Percentiles rank a stretch among this genome's conserved stretches.
These are phyloP conservation scores for Candida corydali DNA, from an alignment of 805 yeast genomes.

Conservation along the genomic window DNA sequence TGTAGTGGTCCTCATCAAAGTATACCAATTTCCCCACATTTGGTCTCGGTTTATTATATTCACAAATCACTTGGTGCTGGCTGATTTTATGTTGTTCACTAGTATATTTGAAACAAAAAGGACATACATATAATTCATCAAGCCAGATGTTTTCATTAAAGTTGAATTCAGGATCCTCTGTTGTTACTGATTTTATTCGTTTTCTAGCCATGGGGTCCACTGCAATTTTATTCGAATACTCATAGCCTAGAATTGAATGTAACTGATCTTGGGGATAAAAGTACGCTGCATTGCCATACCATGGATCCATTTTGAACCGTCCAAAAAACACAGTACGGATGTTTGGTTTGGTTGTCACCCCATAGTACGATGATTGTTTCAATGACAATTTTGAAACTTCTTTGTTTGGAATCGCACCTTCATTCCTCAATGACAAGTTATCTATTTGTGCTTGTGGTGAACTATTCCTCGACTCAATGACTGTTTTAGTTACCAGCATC, in stretches of 20 bases:
- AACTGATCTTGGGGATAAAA: slow-evolving; percentile 34
- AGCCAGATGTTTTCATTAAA: slow-evolving; percentile 44
- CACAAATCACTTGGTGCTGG: slow-evolving; percentile 49
- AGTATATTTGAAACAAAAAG: slow-evolving; percentile 79
- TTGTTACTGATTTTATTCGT: not conserved
- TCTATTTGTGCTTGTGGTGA: not conserved
- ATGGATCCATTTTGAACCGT: slow-evolving; percentile 61
- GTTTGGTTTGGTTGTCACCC: slow-evolving; percentile 59
- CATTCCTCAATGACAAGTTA: no score
- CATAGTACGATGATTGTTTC: slow-evolving; percentile 45
- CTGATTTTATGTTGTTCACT: slow-evolving; percentile 40
- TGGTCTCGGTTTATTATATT: slow-evolving; percentile 26
- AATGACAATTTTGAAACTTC: no score
- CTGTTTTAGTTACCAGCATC: slow-evolving; percentile 2
- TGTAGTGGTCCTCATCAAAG: slow-evolving; percentile 41
- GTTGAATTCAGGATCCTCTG: not conserved
- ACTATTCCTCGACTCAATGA: not conserved
- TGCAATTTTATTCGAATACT: slow-evolving; percentile 20
- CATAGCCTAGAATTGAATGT: slow-evolving; percentile 46
- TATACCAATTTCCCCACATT: slow-evolving; percentile 68
- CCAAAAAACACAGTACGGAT: slow-evolving; percentile 68
- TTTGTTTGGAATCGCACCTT: no score
- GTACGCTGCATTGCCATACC: slow-evolving; percentile 87
- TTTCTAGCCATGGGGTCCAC: slow-evolving; percentile 13
- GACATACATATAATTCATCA: slow-evolving; percentile 67